Percentiles rank a stretch among this genome's conserved stretches.
Evolutionary conservation across 164 flowering plant species (phyloP).

Genomic region (Annona cherimola): DNA sequence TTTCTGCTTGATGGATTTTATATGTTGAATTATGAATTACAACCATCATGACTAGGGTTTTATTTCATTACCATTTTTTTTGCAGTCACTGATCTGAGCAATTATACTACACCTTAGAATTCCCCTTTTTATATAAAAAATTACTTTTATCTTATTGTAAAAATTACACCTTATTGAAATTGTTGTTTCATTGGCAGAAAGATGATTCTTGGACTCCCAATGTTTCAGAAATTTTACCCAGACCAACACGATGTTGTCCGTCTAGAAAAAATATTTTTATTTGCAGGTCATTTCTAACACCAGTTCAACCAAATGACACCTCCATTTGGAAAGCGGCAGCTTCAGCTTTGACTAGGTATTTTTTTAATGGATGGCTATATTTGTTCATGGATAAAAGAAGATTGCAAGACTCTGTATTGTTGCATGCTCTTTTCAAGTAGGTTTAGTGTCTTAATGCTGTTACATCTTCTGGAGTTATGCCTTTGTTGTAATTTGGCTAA

Average conservation of each 20-base stretch:
- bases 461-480: background rate
- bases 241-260: conserved; percentile 24
- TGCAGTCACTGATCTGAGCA: background rate
- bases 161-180: background rate
- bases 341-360: conserved; percentile 42
- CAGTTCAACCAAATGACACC: conserved; percentile 29
- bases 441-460: background rate
- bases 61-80: background rate
- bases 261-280: conserved; percentile 29
- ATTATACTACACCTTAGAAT: background rate
- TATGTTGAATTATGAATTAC: too few relatives aligned
- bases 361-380: background rate
- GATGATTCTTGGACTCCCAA: conserved; percentile 37
- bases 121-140: background rate
- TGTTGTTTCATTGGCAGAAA: conserved; percentile 25
- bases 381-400: background rate
- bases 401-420: background rate
- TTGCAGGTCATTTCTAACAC: conserved; percentile 46
- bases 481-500: background rate
- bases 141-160: background rate
- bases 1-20: background rate
- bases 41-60: background rate
- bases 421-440: too few relatives aligned
- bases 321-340: conserved; percentile 43
- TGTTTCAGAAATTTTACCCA: conserved; percentile 25